Evolutionary conservation across 176 grass and related monocot genomes (phyloP).

Genomic region (Aechmea fasciata): DNA sequence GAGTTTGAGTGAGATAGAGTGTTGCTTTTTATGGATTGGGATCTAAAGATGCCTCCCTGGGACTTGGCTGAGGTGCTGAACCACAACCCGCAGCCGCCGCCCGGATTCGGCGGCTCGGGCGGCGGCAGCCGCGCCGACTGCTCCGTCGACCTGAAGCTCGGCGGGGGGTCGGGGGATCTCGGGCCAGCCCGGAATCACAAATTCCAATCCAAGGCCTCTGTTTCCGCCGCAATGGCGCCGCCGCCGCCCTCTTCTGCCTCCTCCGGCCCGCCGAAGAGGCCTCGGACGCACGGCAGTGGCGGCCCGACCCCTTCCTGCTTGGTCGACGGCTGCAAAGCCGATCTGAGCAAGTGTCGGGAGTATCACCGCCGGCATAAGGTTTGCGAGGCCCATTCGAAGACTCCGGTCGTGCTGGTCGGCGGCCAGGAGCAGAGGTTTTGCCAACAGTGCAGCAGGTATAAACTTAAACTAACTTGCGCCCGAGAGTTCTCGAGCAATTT

Average conservation of each 20-base stretch:
- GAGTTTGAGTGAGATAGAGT: not conserved
- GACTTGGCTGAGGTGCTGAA: slow-evolving; percentile 22
- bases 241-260: not conserved
- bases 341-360: slow-evolving; percentile 78
- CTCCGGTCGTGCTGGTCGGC: slow-evolving; percentile 67
- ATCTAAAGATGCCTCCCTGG: slow-evolving; percentile 85
- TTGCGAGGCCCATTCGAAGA: slow-evolving; percentile 91
- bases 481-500: not conserved
- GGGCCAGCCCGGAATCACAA: not conserved
- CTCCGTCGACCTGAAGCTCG: slow-evolving; percentile 90
- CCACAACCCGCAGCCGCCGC: not conserved
- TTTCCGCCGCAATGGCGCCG: not conserved
- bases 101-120: not conserved
- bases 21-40: slow-evolving; percentile 70
- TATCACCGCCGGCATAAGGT: slow-evolving; percentile 98
- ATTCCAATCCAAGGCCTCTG: not conserved
- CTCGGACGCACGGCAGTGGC: slow-evolving; percentile 3
- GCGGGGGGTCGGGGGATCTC: slow-evolving; percentile 32
- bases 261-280: not conserved
- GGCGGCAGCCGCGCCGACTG: slow-evolving; percentile 11
- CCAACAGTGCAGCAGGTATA: slow-evolving; percentile 99
- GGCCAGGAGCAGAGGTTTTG: slow-evolving; percentile 91
- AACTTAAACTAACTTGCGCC: not conserved
- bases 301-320: slow-evolving; percentile 44
- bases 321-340: slow-evolving; percentile 80